Percentiles rank a stretch among this genome's conserved stretches.
These are phyloP conservation scores for Aspergillus asperescens DNA, from an alignment of 495 filamentous ascomycete species.

Conservation along the genomic window DNA sequence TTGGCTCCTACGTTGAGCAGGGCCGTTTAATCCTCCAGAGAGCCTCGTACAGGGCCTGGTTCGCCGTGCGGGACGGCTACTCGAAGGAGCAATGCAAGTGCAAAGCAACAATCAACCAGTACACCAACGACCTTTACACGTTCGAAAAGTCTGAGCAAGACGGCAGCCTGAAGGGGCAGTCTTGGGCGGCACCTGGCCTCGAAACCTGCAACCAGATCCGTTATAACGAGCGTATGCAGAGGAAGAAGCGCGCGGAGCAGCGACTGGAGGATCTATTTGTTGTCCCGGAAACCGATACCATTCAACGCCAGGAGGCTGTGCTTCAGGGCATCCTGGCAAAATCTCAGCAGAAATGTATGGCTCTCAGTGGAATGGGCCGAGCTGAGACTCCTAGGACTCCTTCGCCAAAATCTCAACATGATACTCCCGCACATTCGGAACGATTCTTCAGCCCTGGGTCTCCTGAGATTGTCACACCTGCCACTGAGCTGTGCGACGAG, in stretches of 20 bases:
- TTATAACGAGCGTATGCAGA: slow-evolving; percentile 9
- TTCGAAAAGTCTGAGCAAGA: slow-evolving; percentile 18
- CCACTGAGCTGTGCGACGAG: slow-evolving; percentile 2
- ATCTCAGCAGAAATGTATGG: neutral
- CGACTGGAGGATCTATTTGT: slow-evolving; percentile 20
- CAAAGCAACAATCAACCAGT: slow-evolving; percentile 15
- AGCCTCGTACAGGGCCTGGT: slow-evolving; percentile 32
- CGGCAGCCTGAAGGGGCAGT: slow-evolving; percentile 13
- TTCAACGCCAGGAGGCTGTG: slow-evolving; percentile 1
- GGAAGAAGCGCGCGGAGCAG: slow-evolving; percentile 10
- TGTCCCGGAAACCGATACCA: slow-evolving; percentile 2
- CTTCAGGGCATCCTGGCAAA: slow-evolving; percentile 13
- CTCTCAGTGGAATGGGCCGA: neutral
- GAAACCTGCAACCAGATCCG: slow-evolving; percentile 24
- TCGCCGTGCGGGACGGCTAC: slow-evolving; percentile 19
- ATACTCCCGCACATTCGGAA: neutral
- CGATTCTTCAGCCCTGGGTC: neutral
- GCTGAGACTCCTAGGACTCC: slow-evolving; percentile 3
- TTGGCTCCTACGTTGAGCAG: slow-evolving; percentile 19
- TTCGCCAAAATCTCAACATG: neutral
- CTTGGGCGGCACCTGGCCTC: slow-evolving; percentile 21
- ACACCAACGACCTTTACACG: slow-evolving; percentile 24
- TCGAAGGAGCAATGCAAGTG: slow-evolving; percentile 14
- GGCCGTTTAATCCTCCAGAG: slow-evolving; percentile 26
- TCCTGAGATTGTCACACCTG: slow-evolving; percentile 9